phyloP scores from a whole-genome alignment of 371 early-diverging fungal genomes.

The Mortierella sp. region DNA sequence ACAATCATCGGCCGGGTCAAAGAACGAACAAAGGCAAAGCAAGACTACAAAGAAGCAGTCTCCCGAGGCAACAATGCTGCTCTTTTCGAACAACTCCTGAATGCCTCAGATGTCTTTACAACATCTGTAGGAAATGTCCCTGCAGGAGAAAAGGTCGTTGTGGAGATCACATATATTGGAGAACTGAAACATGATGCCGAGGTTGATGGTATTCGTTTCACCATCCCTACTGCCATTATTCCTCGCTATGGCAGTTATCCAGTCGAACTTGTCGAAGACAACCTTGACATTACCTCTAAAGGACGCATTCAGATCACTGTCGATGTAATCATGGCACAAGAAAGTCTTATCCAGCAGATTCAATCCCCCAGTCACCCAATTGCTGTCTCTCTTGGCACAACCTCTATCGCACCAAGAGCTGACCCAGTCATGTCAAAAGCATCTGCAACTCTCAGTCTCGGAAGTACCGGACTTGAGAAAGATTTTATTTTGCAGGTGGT shows the following conservation, averaged over 20 bases:
- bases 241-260: constrained; percentile 55
- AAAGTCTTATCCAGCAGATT: constrained; percentile 18
- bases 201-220: constrained; percentile 58
- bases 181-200: constrained; percentile 60
- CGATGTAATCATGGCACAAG: constrained; percentile 18
- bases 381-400: constrained; percentile 33
- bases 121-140: constrained; percentile 23
- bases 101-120: constrained; percentile 29
- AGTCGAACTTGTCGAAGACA: constrained; percentile 6
- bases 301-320: constrained; percentile 8
- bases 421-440: constrained; percentile 25
- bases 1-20: constrained; percentile 28
- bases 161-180: constrained; percentile 58
- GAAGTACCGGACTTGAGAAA: constrained; percentile 22
- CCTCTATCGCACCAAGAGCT: constrained; percentile 26
- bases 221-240: constrained; percentile 52
- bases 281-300: neutral
- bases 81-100: constrained; percentile 15
- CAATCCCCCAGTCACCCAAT: constrained; percentile 31
- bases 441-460: constrained; percentile 24
- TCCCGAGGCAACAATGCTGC: constrained; percentile 18
- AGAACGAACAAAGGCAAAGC: constrained; percentile 24
- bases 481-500: constrained; percentile 54
- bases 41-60: constrained; percentile 20
- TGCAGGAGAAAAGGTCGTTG: constrained; percentile 32